Evolutionary conservation across 257 asterid genomes (phyloP).

Genomic region (Ballota nigra): DNA sequence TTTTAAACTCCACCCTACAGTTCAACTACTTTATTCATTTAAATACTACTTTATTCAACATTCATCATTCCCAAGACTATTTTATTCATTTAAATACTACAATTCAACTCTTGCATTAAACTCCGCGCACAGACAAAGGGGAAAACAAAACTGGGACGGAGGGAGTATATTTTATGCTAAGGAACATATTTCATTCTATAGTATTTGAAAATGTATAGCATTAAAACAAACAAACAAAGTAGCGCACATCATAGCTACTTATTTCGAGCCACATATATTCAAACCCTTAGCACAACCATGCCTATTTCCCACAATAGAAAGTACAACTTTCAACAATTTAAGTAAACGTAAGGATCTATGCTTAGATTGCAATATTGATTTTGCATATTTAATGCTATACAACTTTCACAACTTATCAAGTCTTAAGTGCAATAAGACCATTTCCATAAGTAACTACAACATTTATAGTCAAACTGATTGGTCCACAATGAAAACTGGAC

Average conservation of each 20-base stretch:
- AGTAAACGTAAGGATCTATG: background rate
- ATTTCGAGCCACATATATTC: background rate
- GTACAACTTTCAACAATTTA: background rate
- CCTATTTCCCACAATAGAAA: background rate
- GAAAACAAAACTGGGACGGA: too few species aligned
- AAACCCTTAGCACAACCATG: background rate
- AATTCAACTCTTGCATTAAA: too few species aligned
- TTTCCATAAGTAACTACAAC: background rate
- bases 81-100: too few species aligned
- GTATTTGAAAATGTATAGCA: background rate
- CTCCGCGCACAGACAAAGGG: too few species aligned
- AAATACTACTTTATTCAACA: too few species aligned
- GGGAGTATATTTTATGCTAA: background rate
- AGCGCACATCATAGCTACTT: background rate
- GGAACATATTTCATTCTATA: background rate
- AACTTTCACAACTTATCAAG: background rate
- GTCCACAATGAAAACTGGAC: background rate
- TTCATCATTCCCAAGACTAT: too few species aligned
- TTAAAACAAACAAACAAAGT: background rate
- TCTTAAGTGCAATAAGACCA: background rate
- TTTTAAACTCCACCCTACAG: too few species aligned
- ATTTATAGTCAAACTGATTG: background rate
- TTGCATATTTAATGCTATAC: background rate
- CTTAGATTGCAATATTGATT: background rate
- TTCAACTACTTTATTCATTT: too few species aligned